phyloP scores from a whole-genome alignment of 2,329 filamentous ascomycete genomes.

The Ramichloridium luteum region DNA sequence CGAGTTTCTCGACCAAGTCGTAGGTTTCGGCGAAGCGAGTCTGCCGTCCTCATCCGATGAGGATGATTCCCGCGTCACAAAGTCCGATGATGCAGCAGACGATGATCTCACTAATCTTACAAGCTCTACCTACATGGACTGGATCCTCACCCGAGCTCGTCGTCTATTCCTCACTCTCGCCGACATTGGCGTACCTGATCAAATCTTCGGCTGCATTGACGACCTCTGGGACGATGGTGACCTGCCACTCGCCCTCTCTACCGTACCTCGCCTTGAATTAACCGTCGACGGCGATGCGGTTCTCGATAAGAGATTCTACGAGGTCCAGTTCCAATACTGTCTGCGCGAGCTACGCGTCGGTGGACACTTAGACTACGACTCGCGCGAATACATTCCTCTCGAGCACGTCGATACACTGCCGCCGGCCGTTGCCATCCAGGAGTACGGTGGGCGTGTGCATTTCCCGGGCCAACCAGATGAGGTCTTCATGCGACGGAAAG shows the following conservation, averaged over 20 bases:
- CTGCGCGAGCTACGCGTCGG: constrained; percentile 50
- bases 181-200: constrained; percentile 57
- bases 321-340: constrained; percentile 60
- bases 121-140: constrained; percentile 66
- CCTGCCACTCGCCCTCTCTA: constrained; percentile 54
- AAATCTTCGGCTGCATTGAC: constrained; percentile 64
- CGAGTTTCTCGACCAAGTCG: constrained; percentile 47
- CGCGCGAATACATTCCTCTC: constrained; percentile 57
- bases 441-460: constrained; percentile 47
- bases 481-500: constrained; percentile 30
- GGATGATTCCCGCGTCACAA: no score
- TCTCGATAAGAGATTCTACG: constrained; percentile 56
- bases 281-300: constrained; percentile 48
- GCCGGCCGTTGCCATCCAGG: constrained; percentile 33
- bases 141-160: constrained; percentile 58
- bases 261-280: constrained; percentile 51
- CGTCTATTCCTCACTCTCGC: constrained; percentile 59
- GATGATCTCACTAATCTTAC: constrained; percentile 34
- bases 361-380: constrained; percentile 50
- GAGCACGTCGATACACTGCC: constrained; percentile 51
- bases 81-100: constrained; percentile 4
- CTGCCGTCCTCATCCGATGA: no score
- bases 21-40: constrained; percentile 55
- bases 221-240: constrained; percentile 68
- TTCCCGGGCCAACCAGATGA: constrained; percentile 50